Evolutionary conservation across 306 rosid species (phyloP), one percentile per base, ranked within the genome.

Genomic region (Castanospermum australe): DNA sequence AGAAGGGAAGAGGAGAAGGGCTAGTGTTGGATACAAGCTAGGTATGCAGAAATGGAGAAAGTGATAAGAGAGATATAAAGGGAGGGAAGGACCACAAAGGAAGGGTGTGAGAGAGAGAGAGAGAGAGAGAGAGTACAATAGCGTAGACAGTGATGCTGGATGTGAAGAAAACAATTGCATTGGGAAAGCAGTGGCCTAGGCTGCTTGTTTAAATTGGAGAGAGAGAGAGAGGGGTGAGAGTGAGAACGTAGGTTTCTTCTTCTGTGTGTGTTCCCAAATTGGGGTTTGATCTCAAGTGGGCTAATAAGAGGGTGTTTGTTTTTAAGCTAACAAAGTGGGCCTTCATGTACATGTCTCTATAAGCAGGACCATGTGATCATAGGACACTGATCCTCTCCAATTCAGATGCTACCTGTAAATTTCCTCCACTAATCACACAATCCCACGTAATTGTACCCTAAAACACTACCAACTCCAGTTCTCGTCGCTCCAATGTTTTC

Each of bases 261-360:
- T 83, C 33, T 85, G 86, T 77, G 59, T 22, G 75, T 90, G 97
- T 89, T 89, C 91, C 97, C 93, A 79, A 86, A 67, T 88, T 88
- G 89, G 97, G 92, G 93, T 82, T 86, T 75, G 83, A 79, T 81
- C 79, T 90, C 89, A 91, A 91, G 96, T 91, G 99, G 81, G 80
- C 61, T 79, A 86, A 32, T 38, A 78, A 63, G 89, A 78, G 66
- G 35, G 72, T 93, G 99, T 93, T 88, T 85, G 94, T 80, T 73
- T 87, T 91, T 75, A 81, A 82, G 89, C 83, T 55, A 90, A 84
- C 97, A 91, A 83, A 79, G 98, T 91, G 99, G 98, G 85, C 92
- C 97, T 84, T 20, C 82, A 30, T 93, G 99, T 91, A 86, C 76
- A 84, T 86, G 86, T 87, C 94, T 76, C 90, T 48, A 78, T 86